phyloP scores from a whole-genome alignment of 73 alveolate genomes.

The Tetrahymena thermophila region DNA sequence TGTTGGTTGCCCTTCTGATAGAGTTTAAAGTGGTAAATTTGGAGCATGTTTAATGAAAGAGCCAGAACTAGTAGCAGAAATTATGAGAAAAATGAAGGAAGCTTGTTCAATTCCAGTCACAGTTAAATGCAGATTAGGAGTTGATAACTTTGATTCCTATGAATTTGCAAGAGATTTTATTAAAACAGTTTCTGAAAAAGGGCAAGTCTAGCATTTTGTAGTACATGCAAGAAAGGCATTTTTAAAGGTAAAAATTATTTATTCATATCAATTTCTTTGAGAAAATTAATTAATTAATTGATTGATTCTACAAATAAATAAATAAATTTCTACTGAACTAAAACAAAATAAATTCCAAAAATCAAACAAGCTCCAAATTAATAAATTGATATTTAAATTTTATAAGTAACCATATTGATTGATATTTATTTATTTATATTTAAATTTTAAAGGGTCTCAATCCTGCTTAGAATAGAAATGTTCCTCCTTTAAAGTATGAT shows the following conservation, averaged over 20 bases:
- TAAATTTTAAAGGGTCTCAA: constrained; percentile 70
- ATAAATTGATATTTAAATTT: too few relatives aligned
- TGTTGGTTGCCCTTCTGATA: constrained; percentile 94
- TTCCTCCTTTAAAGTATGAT: constrained; percentile 86
- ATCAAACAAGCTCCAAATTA: too few relatives aligned
- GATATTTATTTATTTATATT: not conserved
- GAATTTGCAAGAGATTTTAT: constrained; percentile 75
- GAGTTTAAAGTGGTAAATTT: constrained; percentile 83
- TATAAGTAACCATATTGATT: too few relatives aligned
- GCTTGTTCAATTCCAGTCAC: constrained; percentile 69
- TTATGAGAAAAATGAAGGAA: constrained; percentile 60
- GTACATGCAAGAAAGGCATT: constrained; percentile 92
- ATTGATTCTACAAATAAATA: not conserved
- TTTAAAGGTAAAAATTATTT: constrained; percentile 22
- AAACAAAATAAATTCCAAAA: not conserved
- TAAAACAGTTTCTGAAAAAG: constrained; percentile 58
- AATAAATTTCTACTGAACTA: not conserved
- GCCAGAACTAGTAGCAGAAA: constrained; percentile 76
- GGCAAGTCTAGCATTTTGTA: constrained; percentile 74
- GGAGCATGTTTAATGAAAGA: constrained; percentile 96
- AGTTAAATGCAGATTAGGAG: constrained; percentile 94
- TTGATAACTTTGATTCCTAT: constrained; percentile 81
- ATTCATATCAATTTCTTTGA: not conserved
- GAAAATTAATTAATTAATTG: not conserved
- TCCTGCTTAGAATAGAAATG: constrained; percentile 86